phyloP scores from a whole-genome alignment of 2,329 filamentous ascomycete species.

The Aureobasidium subglaciale region DNA sequence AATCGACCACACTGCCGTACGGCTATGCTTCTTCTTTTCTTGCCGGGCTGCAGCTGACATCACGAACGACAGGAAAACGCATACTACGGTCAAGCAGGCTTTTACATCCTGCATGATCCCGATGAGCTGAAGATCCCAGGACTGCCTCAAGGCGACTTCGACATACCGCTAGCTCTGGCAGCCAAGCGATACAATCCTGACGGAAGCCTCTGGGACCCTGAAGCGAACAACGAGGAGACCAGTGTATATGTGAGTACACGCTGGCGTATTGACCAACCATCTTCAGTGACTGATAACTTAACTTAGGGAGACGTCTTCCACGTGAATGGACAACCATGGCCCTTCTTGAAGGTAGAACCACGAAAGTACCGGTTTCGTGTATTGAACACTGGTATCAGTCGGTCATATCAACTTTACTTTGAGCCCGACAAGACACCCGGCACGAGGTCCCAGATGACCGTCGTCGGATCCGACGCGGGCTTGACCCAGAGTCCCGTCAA shows the following conservation, averaged over 20 bases:
- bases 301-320: constrained; percentile 48
- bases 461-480: background rate
- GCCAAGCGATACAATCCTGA: background rate
- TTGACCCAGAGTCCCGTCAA: constrained; percentile 33
- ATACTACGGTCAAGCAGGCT: constrained; percentile 50
- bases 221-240: background rate
- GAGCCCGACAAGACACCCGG: constrained; percentile 27
- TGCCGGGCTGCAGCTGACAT: constrained; percentile 42
- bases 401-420: constrained; percentile 47
- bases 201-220: background rate
- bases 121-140: constrained; percentile 38
- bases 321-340: constrained; percentile 55
- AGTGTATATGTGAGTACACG: constrained; percentile 20
- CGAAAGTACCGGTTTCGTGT: constrained; percentile 54
- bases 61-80: no score
- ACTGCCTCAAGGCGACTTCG: constrained; percentile 25
- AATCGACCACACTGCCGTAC: background rate
- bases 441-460: constrained; percentile 36
- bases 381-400: constrained; percentile 43
- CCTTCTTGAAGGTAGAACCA: constrained; percentile 50
- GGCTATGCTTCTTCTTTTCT: no score
- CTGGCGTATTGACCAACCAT: constrained; percentile 41
- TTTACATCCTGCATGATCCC: constrained; percentile 48
- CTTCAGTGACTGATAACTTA: constrained; percentile 39
- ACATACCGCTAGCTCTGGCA: background rate